Conservation (phyloP, 1,139 yeast species). For the Scheffersomyces stambukii region DNA sequence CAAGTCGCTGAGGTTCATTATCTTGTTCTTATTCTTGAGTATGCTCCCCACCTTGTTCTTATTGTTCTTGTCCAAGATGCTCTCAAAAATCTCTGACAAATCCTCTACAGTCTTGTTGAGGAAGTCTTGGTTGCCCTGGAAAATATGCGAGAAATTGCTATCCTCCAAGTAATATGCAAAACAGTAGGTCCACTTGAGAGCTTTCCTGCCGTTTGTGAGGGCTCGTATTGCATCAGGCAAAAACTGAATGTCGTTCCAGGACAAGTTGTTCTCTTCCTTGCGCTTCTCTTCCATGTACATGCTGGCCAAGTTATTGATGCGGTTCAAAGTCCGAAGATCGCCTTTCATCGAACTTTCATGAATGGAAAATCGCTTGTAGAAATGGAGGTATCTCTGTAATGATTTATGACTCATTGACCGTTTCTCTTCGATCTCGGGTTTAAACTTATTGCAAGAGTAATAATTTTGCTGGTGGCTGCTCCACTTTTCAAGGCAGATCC, state of each 20-base stretch:
- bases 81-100: constrained; percentile 67
- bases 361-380: constrained; percentile 68
- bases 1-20: constrained; percentile 45
- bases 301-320: constrained; percentile 62
- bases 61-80: constrained; percentile 45
- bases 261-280: constrained; percentile 29
- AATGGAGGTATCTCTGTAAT: constrained; percentile 69
- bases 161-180: constrained; percentile 64
- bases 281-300: constrained; percentile 45
- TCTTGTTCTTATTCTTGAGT: constrained; percentile 44
- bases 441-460: constrained; percentile 66
- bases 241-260: constrained; percentile 91
- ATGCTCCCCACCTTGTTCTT: constrained; percentile 29
- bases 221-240: constrained; percentile 67
- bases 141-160: constrained; percentile 50
- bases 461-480: constrained; percentile 57
- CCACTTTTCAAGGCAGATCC: constrained; percentile 90
- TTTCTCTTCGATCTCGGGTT: constrained; percentile 22
- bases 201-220: constrained; percentile 65
- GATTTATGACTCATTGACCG: constrained; percentile 34
- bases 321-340: constrained; percentile 60
- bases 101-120: constrained; percentile 75
- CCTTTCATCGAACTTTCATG: constrained; percentile 78
- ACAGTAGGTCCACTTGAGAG: constrained; percentile 90
- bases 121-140: constrained; percentile 72